Percentiles rank a stretch among this genome's conserved stretches.
These are phyloP conservation scores for Clavispora phyllophila DNA, from an alignment of 805 yeast genomes.

Conservation along the genomic window DNA sequence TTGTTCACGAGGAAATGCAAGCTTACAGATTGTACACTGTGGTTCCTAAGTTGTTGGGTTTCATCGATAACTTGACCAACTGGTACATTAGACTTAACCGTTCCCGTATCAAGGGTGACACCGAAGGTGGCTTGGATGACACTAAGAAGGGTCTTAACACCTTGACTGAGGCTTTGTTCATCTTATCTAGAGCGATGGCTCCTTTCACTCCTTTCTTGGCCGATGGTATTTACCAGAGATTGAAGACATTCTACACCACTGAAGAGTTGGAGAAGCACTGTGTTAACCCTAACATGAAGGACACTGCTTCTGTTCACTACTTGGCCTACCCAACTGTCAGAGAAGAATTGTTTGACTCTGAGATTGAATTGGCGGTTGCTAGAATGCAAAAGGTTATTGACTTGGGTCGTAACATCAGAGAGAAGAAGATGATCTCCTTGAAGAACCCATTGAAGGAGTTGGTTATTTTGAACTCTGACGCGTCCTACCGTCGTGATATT, in stretches of 20 bases:
- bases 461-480: conserved; percentile 79
- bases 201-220: conserved; percentile 97
- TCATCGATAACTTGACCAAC: conserved; percentile 93
- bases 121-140: conserved; percentile 76
- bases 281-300: conserved; percentile 44
- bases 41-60: conserved; percentile 82
- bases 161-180: conserved; percentile 82
- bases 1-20: conserved; percentile 84
- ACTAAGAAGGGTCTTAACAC: conserved; percentile 86
- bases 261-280: conserved; percentile 44
- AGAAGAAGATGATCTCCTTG: conserved; percentile 86
- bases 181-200: conserved; percentile 93
- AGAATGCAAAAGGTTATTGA: conserved; percentile 98
- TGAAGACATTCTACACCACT: conserved; percentile 58
- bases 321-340: conserved; percentile 83
- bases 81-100: conserved; percentile 99
- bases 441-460: conserved; percentile 91
- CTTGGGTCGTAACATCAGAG: conserved; percentile 93
- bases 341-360: conserved; percentile 72
- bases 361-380: conserved; percentile 80
- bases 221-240: conserved; percentile 78
- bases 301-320: conserved; percentile 87
- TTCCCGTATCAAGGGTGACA: conserved; percentile 87
- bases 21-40: conserved; percentile 91
- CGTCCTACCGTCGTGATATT: conserved; percentile 69